phyloP scores from a whole-genome alignment of 305 asterid genomes.

The Coffea humblotiana region DNA sequence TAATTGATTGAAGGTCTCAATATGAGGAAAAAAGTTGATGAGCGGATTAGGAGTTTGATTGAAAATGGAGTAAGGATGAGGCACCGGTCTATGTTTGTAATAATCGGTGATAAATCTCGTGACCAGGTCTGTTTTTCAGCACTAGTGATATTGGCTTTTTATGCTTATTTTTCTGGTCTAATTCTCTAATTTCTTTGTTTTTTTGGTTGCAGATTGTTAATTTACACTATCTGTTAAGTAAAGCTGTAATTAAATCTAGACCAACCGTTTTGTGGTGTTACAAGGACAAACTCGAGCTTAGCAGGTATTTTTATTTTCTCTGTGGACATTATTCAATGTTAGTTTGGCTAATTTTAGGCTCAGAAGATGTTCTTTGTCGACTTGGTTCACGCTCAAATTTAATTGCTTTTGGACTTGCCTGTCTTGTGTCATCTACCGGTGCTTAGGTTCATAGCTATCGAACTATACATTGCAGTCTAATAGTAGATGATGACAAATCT shows the following conservation, averaged over 20 bases:
- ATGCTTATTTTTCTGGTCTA: background rate
- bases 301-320: conserved; percentile 48
- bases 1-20: background rate
- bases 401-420: background rate
- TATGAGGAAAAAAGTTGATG: conserved; percentile 42
- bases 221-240: conserved; percentile 56
- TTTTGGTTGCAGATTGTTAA: conserved; percentile 45
- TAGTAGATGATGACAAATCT: background rate
- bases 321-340: no score
- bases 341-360: no score
- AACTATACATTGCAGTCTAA: background rate
- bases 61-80: conserved; percentile 68
- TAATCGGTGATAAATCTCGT: conserved; percentile 73
- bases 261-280: conserved; percentile 82
- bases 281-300: conserved; percentile 73
- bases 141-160: background rate
- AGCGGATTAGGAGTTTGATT: conserved; percentile 65
- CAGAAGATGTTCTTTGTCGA: background rate
- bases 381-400: background rate
- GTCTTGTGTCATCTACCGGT: background rate
- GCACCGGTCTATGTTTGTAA: conserved; percentile 76
- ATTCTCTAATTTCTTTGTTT: background rate
- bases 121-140: conserved; percentile 42
- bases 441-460: background rate
- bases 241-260: conserved; percentile 51